Base-by-base conservation (phyloP, 2,329 filamentous ascomycete species). In the Diaporthe batatas region DNA sequence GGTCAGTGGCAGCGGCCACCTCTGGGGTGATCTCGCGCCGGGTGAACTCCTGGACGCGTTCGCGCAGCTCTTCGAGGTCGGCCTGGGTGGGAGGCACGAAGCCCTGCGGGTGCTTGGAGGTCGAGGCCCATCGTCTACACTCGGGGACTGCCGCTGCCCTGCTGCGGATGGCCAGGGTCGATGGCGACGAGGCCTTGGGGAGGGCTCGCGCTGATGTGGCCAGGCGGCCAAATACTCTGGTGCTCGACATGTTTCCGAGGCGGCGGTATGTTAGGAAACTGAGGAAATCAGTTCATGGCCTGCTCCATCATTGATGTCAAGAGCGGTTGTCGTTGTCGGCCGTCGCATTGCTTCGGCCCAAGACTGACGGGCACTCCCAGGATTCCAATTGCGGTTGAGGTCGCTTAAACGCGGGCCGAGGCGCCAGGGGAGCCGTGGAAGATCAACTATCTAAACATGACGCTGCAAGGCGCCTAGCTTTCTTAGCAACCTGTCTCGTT, bases 31-130 rank as follows among this genome's bases (percentile, higher is more conserved):
- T 95, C 82, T 98, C 95, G 78, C 96, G 91, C 74, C 93, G 91
- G 29, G 94, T 91, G 79, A 99, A 99, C 72, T 98, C 95, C 78
- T 95, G 93, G 36, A 97, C 94, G 34, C 93, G 87, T 79, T 95
- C 94, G 72, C 95, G 91, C 73, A 98, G 86, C 84, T 98, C 94
- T 29, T 91, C 83, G 10, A 98, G 88, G 71, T 98, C 95, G 72
- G 91, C 88, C 57, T 89, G 84, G 0, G 92, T 88, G 0, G 95
- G 95, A 14, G 92, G 86, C 71, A 85, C 84, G 82, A 94, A 95
- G 79, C 88, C 90, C 76, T 86, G 81, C 32, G 89, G 89, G 78
- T 91, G 89, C 75, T 89, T 90, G 54, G 73, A 74, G 71, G 85
- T 85, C 21, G 94, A 95, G 79, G 84, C 79, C 65, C 84, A 79